Conservation (phyloP, 2,329 filamentous ascomycete genomes). For the Calonectria pauciramosa region DNA sequence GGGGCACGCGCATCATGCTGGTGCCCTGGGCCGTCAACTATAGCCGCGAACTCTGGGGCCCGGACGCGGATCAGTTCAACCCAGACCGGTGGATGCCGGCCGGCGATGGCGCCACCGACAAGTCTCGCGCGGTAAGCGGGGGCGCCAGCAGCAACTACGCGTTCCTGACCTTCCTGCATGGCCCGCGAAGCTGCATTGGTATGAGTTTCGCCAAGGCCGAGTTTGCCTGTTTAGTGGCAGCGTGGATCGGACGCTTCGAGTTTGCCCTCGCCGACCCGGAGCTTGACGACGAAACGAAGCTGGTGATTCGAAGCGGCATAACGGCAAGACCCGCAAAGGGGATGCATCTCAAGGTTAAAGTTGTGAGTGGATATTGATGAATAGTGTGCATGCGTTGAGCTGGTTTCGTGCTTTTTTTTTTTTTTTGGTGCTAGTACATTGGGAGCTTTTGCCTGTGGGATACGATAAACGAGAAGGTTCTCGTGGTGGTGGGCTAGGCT, state of each 20-base stretch:
- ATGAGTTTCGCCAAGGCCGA: constrained; percentile 85
- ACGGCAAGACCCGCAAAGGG: constrained; percentile 82
- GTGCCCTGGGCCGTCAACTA: constrained; percentile 78
- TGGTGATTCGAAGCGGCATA: constrained; percentile 77
- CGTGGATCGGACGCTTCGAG: constrained; percentile 81
- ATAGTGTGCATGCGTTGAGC: not conserved
- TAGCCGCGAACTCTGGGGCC: constrained; percentile 79
- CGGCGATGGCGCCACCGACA: constrained; percentile 44
- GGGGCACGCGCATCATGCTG: constrained; percentile 78
- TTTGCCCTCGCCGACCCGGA: constrained; percentile 70
- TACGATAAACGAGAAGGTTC: not conserved
- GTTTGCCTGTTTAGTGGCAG: constrained; percentile 85
- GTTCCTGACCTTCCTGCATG: constrained; percentile 87
- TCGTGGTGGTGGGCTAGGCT: not conserved
- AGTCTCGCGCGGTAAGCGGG: constrained; percentile 69
- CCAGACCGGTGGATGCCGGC: constrained; percentile 80
- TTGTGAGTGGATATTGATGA: constrained; percentile 73
- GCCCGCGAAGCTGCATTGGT: constrained; percentile 88
- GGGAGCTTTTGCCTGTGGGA: not conserved
- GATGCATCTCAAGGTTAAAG: constrained; percentile 76
- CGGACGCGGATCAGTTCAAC: constrained; percentile 80
- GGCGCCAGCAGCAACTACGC: constrained; percentile 83
- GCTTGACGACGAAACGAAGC: constrained; percentile 74
- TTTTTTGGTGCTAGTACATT: not conserved
- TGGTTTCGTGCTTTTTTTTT: not conserved